Base-by-base conservation (phyloP, 164 flowering plant genomes). In the Kingdonia uniflora region DNA sequence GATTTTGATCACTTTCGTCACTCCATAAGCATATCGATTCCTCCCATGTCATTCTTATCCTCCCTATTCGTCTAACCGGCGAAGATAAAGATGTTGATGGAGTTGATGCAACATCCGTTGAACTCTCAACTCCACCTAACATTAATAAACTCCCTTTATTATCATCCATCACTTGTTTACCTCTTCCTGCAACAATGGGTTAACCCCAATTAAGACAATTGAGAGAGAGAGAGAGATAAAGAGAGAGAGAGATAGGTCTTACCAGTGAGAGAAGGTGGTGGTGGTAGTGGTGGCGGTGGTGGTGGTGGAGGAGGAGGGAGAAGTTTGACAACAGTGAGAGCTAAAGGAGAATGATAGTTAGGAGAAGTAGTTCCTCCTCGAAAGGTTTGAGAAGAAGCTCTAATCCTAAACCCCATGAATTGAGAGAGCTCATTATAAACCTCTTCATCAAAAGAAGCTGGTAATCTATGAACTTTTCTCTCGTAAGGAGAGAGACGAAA, bases 401-500 rank as follows among this genome's bases (percentile, higher is more conserved):
- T 71, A 56, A 73, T 64, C 13, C 76, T 58, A 42, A 80, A 23
- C 19, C 84, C 85, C 87, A 84, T 81, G 60, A 84, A 84, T 67
- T 76, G 87, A 16, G 85, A 58, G 45, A 84, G 65, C 35, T 81
- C 87, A 16, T 84, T 81, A 52, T 72, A 84, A 5, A 84, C 92
- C n/a, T 81, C 79, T 43, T 84, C 92, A 52, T 84, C 87, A 64
- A 81, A 84, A 0, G 87, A 84, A 51, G 92, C 84, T 0, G 92
- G 92, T 60, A 84, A 63, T 49, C 84, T 74, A 61, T 80, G 79
- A 3, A 73, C 58, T 66, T 84, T 84, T 58, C 87, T 74, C 64
- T 84, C 92, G 42, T 78, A 81, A 41, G 92, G 85, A 1, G 92
- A 84, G 2, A 84, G 81, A 42, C 92, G 54, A 41, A 84, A 84